These are phyloP conservation scores for Capsicum chinense DNA, from an alignment of 257 asterid species.

Conservation along the genomic window DNA sequence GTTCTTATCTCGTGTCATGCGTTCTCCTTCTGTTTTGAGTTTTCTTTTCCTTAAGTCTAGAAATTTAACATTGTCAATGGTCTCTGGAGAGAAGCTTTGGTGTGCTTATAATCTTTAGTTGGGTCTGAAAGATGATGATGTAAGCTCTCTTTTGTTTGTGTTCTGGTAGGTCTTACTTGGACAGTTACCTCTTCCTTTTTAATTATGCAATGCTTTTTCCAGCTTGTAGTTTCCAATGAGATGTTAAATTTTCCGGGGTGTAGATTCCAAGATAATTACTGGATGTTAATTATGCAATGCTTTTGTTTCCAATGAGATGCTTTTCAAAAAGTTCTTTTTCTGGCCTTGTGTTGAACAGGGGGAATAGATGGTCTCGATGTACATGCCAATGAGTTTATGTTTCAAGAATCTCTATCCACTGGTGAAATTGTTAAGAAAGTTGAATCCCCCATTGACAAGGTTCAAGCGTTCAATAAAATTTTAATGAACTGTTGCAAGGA, in stretches of 20 bases:
- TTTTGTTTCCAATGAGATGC: conserved; percentile 16
- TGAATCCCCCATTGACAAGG: conserved; percentile 85
- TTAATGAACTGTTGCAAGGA: conserved; percentile 50
- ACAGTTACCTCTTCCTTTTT: not conserved
- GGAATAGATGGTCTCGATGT: conserved; percentile 56
- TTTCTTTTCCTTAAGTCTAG: not conserved
- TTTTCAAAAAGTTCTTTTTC: conserved; percentile 8
- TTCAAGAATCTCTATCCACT: conserved; percentile 65
- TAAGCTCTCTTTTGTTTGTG: not conserved
- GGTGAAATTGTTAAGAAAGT: conserved; percentile 72
- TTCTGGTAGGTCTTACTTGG: not conserved
- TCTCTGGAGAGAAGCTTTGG: not conserved
- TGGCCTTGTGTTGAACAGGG: conserved; percentile 52
- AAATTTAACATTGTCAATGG: conserved; percentile 15
- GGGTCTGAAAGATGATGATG: not conserved
- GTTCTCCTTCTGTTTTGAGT: not conserved
- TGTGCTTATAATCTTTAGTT: conserved; percentile 17
- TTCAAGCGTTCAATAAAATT: conserved; percentile 64
- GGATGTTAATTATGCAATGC: not conserved
- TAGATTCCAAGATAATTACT: no score
- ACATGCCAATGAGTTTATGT: conserved; percentile 82
- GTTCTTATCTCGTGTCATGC: conserved; percentile 17
- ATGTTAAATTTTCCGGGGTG: not conserved
- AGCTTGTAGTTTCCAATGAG: conserved; percentile 1
- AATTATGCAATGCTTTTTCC: not conserved